A percentile compares a stretch with the other conserved stretches of the same genome.
phyloP scores from a whole-genome alignment of 768 basidiomycete species.

The Trametes sanguinea region DNA sequence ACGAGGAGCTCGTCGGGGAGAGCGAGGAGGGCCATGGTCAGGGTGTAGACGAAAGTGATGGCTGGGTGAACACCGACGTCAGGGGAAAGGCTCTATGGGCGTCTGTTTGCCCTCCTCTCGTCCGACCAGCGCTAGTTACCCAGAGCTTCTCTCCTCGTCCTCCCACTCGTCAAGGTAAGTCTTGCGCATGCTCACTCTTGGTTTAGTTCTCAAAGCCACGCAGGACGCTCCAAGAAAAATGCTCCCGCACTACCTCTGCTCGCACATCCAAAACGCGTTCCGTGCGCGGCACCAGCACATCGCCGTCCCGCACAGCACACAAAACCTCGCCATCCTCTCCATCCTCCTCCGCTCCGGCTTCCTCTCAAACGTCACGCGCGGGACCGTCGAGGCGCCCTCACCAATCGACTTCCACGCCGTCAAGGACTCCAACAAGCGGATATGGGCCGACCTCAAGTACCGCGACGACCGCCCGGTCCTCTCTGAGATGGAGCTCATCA shows the following conservation, averaged over 20 bases:
- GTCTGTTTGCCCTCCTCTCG: background rate
- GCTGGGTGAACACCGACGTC: background rate
- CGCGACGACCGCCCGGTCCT: constrained; percentile 88
- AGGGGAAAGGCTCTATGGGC: background rate
- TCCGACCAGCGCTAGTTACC: background rate
- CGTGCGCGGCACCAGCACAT: constrained; percentile 80
- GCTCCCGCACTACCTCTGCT: constrained; percentile 84
- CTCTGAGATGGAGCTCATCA: constrained; percentile 75
- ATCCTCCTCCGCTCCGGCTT: constrained; percentile 93
- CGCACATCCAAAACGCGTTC: constrained; percentile 91
- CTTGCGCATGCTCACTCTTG: background rate
- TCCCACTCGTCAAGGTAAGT: background rate
- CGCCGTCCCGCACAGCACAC: constrained; percentile 78
- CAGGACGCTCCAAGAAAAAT: constrained; percentile 26
- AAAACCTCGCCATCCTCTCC: constrained; percentile 89
- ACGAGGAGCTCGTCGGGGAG: constrained; percentile 27
- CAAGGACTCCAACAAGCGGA: constrained; percentile 67
- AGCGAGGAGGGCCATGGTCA: constrained; percentile 16
- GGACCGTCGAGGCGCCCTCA: constrained; percentile 63
- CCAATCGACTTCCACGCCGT: constrained; percentile 63
- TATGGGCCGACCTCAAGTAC: constrained; percentile 96
- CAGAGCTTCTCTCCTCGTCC: background rate
- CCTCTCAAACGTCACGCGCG: constrained; percentile 79
- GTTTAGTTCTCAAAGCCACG: too few species aligned
- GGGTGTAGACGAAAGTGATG: background rate